These are phyloP conservation scores for Chloropicon primus DNA, from an alignment of 139 green algal species.

Conservation along the genomic window DNA sequence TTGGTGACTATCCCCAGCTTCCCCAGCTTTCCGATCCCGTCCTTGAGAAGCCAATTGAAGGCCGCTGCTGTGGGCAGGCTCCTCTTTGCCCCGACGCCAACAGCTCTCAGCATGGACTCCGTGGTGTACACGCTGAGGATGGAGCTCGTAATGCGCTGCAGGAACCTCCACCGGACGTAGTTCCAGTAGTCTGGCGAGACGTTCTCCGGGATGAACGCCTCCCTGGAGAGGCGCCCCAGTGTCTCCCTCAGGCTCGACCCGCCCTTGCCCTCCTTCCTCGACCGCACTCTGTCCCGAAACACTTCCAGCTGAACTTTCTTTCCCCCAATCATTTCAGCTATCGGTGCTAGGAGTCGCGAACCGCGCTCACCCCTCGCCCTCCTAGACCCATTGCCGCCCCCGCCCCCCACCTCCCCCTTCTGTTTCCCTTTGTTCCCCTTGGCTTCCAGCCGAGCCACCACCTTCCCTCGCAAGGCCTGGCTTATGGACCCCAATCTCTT, in stretches of 20 bases:
- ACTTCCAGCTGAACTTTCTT: background rate
- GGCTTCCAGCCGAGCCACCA: no score
- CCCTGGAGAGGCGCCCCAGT: constrained; percentile 7
- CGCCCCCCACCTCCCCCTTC: no score
- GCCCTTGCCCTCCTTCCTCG: background rate
- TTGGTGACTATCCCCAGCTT: constrained; percentile 62
- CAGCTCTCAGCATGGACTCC: constrained; percentile 74
- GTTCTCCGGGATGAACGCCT: constrained; percentile 35
- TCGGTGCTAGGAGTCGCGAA: background rate
- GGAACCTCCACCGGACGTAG: constrained; percentile 57
- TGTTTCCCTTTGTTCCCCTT: no score
- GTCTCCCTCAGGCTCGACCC: background rate
- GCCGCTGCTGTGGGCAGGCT: constrained; percentile 50
- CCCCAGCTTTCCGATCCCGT: constrained; percentile 68
- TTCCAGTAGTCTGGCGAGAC: constrained; percentile 83
- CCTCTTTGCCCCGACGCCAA: constrained; percentile 73
- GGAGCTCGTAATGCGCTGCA: constrained; percentile 63
- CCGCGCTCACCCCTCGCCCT: background rate
- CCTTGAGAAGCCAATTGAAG: constrained; percentile 74
- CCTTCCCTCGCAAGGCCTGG: no score
- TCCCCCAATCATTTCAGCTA: background rate
- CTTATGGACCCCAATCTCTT: no score
- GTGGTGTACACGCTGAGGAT: constrained; percentile 27
- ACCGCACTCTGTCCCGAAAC: background rate
- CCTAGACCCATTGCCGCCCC: no score